phyloP scores from a whole-genome alignment of 208 protist species.

The Trypanosomatidae sp. region DNA sequence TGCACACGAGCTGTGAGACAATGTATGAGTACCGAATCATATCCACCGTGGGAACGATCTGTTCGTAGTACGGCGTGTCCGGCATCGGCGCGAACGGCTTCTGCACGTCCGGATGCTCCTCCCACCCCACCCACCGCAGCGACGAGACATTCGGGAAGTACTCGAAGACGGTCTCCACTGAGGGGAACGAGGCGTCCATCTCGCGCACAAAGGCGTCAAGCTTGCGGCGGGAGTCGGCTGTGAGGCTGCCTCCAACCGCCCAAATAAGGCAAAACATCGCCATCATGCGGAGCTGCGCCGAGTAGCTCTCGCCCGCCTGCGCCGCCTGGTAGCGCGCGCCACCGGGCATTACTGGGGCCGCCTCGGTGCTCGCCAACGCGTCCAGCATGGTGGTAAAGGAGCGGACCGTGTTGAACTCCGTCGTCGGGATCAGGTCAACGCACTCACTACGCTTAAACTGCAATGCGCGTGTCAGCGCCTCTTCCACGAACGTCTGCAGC shows the following conservation, averaged over 20 bases:
- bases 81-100: slow-evolving; percentile 80
- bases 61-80: slow-evolving; percentile 93
- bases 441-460: slow-evolving; percentile 83
- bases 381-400: slow-evolving; percentile 96
- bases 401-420: slow-evolving; percentile 86
- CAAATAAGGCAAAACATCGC: slow-evolving; percentile 97
- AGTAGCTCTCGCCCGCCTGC: slow-evolving; percentile 88
- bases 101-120: slow-evolving; percentile 90
- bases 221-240: slow-evolving; percentile 91
- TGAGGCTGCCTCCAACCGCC: slow-evolving; percentile 94
- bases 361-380: slow-evolving; percentile 90
- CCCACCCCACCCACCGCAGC: slow-evolving; percentile 93
- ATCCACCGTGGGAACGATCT: slow-evolving; percentile 98
- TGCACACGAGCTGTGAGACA: slow-evolving; percentile 86
- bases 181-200: slow-evolving; percentile 95
- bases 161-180: slow-evolving; percentile 97
- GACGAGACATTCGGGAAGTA: slow-evolving; percentile 95
- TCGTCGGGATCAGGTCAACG: slow-evolving; percentile 90
- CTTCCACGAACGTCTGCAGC: slow-evolving; percentile 85
- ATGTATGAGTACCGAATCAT: slow-evolving; percentile 97
- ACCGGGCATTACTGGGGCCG: slow-evolving; percentile 66
- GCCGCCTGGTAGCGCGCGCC: slow-evolving; percentile 67
- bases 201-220: slow-evolving; percentile 94
- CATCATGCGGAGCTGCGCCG: slow-evolving; percentile 93
- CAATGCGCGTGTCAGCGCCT: slow-evolving; percentile 79